Evolutionary conservation across 129 eudicot species (phyloP).

Genomic region (Rutidosis leptorrhynchoides): DNA sequence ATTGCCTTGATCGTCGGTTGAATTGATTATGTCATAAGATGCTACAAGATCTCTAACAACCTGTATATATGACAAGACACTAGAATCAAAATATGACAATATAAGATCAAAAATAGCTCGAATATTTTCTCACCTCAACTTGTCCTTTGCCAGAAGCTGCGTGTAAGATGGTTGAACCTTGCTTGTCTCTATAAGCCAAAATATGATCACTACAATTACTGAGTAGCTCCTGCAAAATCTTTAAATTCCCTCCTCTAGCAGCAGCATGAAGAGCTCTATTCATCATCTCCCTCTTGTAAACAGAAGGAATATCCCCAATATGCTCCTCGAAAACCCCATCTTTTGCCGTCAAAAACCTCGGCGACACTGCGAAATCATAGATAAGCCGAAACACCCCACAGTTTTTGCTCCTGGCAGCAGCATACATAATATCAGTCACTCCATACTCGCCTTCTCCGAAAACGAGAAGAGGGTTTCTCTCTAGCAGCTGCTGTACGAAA

Average conservation of each 20-base stretch:
- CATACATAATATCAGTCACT: constrained; percentile 81
- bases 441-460: constrained; percentile 96
- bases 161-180: constrained; percentile 67
- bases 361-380: constrained; percentile 57
- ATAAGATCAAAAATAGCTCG: too few relatives aligned
- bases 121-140: constrained; percentile 81
- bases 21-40: constrained; percentile 45
- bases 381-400: constrained; percentile 64
- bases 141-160: constrained; percentile 90
- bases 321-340: constrained; percentile 45
- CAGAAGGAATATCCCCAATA: constrained; percentile 57
- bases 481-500: constrained; percentile 59
- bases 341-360: constrained; percentile 43
- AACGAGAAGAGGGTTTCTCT: constrained; percentile 71
- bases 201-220: constrained; percentile 44
- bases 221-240: constrained; percentile 61
- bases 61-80: too few relatives aligned
- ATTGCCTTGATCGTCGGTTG: constrained; percentile 72
- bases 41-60: constrained; percentile 60
- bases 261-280: constrained; percentile 88
- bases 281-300: constrained; percentile 74
- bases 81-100: too few relatives aligned
- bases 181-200: constrained; percentile 61
- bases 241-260: constrained; percentile 85
- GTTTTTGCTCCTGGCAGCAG: constrained; percentile 81